phyloP scores from a whole-genome alignment of 129 eudicot species.

The Smallanthus sonchifolius region DNA sequence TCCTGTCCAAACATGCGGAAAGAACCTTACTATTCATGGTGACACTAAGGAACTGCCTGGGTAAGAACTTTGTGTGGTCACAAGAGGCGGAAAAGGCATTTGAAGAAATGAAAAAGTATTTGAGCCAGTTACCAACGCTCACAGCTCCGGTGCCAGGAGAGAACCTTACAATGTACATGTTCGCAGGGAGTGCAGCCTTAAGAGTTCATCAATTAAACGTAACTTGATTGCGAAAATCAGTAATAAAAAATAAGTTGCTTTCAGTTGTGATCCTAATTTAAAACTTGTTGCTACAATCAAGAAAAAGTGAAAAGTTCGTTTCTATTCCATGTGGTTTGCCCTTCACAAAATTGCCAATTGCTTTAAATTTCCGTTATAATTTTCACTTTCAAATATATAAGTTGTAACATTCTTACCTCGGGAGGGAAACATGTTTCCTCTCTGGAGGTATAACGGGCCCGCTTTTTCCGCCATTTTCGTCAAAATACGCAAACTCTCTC shows the following conservation, averaged over 20 bases:
- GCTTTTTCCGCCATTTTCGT: slow-evolving; percentile 56
- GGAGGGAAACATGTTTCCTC: slow-evolving; percentile 73
- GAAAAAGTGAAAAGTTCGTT: neutral
- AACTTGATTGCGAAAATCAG: neutral
- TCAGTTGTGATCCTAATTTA: neutral
- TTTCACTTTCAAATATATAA: neutral
- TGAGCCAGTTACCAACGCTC: too few species aligned
- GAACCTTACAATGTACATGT: too few species aligned
- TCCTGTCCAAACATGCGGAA: too few species aligned
- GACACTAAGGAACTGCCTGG: too few species aligned
- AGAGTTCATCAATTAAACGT: too few species aligned
- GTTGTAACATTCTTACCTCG: slow-evolving; percentile 45
- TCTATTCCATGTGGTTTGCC: neutral
- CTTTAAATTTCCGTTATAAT: neutral
- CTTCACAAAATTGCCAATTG: neutral
- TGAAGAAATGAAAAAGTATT: too few species aligned
- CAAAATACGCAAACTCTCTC: slow-evolving; percentile 69
- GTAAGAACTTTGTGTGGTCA: too few species aligned
- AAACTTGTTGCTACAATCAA: neutral
- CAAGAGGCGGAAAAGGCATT: too few species aligned
- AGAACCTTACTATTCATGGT: too few species aligned
- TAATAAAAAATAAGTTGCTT: neutral
- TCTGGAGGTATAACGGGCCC: slow-evolving; percentile 57
- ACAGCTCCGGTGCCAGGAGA: too few species aligned
- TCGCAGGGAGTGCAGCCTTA: too few species aligned